Percentiles rank a stretch among this genome's conserved stretches.
These are phyloP conservation scores for Colletotrichum noveboracense DNA, from an alignment of 2,329 filamentous ascomycete genomes.

Conservation along the genomic window DNA sequence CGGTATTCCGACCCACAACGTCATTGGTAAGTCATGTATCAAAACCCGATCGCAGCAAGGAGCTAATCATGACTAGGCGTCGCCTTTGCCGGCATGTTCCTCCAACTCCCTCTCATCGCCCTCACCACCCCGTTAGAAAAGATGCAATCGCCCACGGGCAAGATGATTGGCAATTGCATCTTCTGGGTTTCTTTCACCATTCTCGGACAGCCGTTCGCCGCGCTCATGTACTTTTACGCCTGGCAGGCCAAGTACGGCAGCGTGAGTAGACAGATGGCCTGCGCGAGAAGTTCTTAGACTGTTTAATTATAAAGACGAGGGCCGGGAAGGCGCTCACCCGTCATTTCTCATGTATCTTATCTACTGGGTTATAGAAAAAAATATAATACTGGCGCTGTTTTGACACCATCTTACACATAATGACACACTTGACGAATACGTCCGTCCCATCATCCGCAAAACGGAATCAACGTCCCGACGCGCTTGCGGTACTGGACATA, in stretches of 20 bases:
- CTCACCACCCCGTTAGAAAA: conserved; percentile 82
- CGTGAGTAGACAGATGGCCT: conserved; percentile 57
- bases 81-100: conserved; percentile 91
- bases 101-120: conserved; percentile 87
- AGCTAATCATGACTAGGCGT: conserved; percentile 63
- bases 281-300: neutral
- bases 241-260: conserved; percentile 98
- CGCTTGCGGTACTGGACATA: conserved; percentile 76
- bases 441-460: conserved; percentile 37
- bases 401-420: neutral
- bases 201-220: conserved; percentile 91
- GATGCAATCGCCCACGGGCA: conserved; percentile 76
- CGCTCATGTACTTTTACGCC: conserved; percentile 93
- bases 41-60: neutral
- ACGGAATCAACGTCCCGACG: conserved; percentile 82
- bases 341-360: neutral
- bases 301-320: neutral
- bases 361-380: neutral
- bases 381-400: neutral
- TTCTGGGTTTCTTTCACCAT: conserved; percentile 98
- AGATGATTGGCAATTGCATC: conserved; percentile 86
- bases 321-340: neutral
- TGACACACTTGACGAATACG: neutral
- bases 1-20: conserved; percentile 91
- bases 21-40: conserved; percentile 68